These are phyloP conservation scores for Clausena lansium DNA, from an alignment of 345 rosid species.

Conservation along the genomic window DNA sequence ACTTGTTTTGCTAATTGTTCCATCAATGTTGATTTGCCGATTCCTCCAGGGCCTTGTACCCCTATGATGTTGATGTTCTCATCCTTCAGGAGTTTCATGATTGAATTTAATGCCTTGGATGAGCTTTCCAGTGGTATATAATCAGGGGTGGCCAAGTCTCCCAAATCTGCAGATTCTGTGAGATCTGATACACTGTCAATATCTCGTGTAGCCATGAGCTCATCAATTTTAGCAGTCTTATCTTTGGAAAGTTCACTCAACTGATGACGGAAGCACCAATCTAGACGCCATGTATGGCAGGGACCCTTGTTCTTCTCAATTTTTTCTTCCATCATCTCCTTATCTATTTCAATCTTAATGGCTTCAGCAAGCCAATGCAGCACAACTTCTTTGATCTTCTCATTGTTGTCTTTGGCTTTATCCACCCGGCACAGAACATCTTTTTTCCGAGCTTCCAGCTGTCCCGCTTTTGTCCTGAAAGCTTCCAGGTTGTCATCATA, in stretches of 20 bases:
- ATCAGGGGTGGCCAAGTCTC: background rate
- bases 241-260: background rate
- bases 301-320: background rate
- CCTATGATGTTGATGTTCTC: background rate
- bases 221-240: background rate
- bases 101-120: background rate
- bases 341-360: background rate
- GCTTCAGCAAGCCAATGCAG: background rate
- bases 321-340: background rate
- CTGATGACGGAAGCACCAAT: background rate
- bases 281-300: background rate
- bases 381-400: background rate
- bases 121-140: background rate
- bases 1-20: constrained; percentile 6
- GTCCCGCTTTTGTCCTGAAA: background rate
- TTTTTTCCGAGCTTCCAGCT: background rate
- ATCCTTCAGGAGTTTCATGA: background rate
- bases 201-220: background rate
- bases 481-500: background rate
- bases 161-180: background rate
- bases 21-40: background rate
- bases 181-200: background rate
- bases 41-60: background rate
- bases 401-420: background rate
- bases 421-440: background rate